Evolutionary conservation across 2,329 filamentous ascomycete genomes (phyloP), one percentile per base, ranked within the genome.

Genomic region (Colletotrichum salicis): DNA sequence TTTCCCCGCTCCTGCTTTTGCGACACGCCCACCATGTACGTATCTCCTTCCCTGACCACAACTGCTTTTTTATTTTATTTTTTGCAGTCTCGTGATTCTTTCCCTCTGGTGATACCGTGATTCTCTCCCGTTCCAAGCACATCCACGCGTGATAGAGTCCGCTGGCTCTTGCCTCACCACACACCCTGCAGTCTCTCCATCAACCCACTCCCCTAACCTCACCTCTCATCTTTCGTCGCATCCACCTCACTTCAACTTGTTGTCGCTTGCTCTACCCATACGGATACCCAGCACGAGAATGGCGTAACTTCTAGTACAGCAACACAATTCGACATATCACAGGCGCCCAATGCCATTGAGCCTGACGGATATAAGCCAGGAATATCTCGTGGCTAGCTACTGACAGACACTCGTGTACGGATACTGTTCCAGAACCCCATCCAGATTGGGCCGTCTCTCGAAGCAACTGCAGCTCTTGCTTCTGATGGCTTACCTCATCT

Each of bases 81-180:
- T 60, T 54, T n/a, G 13, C 22, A 35, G 70, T 72, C 70, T 72
- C 60, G 67, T 72, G 67, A 72, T 61, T 57, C 48, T 52, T 48
- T 48, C 55, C 55, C 27, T 64, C 48, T 64, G 15, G 56, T 56
- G 60, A 35, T 72, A 64, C 70, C 64, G 56, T 56, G 60, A 29
- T 72, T 70, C 70, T 70, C 48, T 72, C 52, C 33, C 52, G 41
- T 72, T 70, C 70, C 67, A 72, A 57, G 57, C 60, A 57, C 60
- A 57, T 72, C 70, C 65, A 72, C 60, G 60, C 61, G 45, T 56
- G 66, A 71, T 51, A 35, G 57, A n/a, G 33, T 51, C 64, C 45
- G 51, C 52, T 62, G 64, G 48, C 22, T 35, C 37, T 41, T 24
- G 27, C 35, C 58, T 71, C 24, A 64, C 7, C n/a, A 12, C 69